Percentiles rank a stretch among this genome's conserved stretches.
These are phyloP conservation scores for Psilocybe cyanescens DNA, from an alignment of 768 basidiomycete genomes.

Conservation along the genomic window DNA sequence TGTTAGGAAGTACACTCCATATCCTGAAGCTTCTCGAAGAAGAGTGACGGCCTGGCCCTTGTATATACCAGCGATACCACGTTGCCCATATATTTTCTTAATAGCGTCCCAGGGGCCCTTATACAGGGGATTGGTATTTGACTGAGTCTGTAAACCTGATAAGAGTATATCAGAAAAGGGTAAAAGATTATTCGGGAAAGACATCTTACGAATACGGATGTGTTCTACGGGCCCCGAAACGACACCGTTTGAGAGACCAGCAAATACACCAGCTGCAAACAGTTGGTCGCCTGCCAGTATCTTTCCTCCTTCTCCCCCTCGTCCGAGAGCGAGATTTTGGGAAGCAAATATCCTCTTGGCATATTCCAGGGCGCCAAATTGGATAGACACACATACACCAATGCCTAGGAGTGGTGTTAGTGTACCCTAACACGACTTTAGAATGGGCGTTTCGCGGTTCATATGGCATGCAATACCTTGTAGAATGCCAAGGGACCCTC, in stretches of 20 bases:
- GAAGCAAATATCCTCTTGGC: conserved; percentile 78
- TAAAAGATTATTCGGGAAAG: conserved; percentile 9
- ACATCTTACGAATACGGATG: conserved; percentile 84
- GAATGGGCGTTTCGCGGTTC: not conserved
- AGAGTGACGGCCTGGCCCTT: conserved; percentile 93
- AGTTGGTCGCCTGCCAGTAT: conserved; percentile 67
- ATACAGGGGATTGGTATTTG: conserved; percentile 75
- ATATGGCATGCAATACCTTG: conserved; percentile 58
- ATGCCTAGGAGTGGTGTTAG: conserved; percentile 90
- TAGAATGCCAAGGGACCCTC: conserved; percentile 96
- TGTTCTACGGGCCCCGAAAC: conserved; percentile 98
- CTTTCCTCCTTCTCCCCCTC: conserved; percentile 69
- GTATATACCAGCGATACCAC: conserved; percentile 86
- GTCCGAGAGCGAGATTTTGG: conserved; percentile 60
- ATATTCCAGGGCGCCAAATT: conserved; percentile 89
- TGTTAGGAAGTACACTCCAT: conserved; percentile 87
- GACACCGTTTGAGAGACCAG: conserved; percentile 89
- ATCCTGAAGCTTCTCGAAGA: conserved; percentile 79
- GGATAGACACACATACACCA: conserved; percentile 94
- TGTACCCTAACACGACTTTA: conserved; percentile 64
- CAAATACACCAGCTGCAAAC: conserved; percentile 76
- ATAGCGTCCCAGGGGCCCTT: conserved; percentile 88
- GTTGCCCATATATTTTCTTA: conserved; percentile 73
- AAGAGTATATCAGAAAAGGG: not conserved
- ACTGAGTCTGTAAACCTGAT: conserved; percentile 90